phyloP scores from a whole-genome alignment of 176 grass and related monocot genomes.

The Triticum urartu region DNA sequence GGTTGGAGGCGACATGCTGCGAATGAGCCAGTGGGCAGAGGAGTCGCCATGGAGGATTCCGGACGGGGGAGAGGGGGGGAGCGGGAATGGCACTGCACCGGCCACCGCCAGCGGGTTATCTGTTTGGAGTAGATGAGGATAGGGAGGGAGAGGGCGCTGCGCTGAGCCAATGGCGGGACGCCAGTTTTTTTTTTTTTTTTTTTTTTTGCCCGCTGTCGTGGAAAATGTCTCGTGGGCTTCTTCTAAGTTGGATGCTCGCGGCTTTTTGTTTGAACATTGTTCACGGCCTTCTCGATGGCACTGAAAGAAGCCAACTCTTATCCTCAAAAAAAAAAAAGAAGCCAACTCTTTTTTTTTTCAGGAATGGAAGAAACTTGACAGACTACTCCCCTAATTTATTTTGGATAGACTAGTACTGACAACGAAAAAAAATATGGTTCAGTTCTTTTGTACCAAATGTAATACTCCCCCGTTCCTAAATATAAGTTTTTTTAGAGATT shows the following conservation, averaged over 20 bases:
- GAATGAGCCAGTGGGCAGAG: conserved; percentile 42
- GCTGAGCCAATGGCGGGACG: conserved; percentile 6
- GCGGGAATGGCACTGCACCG: not conserved
- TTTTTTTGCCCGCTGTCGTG: not conserved
- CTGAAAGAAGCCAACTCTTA: not conserved
- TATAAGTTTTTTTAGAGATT: no score
- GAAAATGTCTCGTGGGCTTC: not conserved
- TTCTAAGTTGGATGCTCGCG: not conserved
- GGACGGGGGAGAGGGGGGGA: not conserved
- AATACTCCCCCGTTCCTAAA: no score
- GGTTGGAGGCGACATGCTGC: conserved; percentile 40
- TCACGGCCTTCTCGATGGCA: not conserved
- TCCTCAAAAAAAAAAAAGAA: not conserved
- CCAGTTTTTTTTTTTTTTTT: no score
- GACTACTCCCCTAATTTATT: no score
- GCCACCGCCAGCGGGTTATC: conserved; percentile 24
- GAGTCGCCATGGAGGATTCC: conserved; percentile 46
- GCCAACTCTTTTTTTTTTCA: not conserved
- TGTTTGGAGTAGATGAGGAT: conserved; percentile 7
- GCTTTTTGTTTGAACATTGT: not conserved
- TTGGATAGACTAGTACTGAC: no score
- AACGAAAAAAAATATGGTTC: no score
- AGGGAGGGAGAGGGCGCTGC: conserved; percentile 32
- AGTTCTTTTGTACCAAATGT: no score
- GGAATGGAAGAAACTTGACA: no score